Conservation (phyloP, 2,329 filamentous ascomycete genomes). For the Triangularia setosa region DNA sequence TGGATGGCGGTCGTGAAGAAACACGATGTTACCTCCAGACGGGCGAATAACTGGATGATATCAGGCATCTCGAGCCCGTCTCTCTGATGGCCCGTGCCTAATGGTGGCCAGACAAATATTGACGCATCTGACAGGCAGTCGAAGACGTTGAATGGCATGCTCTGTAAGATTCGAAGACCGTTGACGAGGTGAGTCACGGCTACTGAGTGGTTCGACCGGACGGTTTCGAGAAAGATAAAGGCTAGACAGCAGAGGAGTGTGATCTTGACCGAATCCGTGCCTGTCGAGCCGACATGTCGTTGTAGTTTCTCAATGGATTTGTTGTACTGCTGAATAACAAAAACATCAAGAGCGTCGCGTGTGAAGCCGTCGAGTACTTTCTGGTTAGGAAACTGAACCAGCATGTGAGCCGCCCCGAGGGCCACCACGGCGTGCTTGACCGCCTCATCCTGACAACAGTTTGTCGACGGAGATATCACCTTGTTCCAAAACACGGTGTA, state of each 20-base stretch:
- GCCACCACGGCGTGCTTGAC: conserved; percentile 32
- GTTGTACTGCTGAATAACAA: conserved; percentile 39
- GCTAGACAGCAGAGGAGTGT: conserved; percentile 29
- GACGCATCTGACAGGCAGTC: conserved; percentile 19
- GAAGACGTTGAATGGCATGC: conserved; percentile 21
- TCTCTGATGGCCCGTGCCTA: background rate
- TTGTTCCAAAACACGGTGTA: conserved; percentile 30
- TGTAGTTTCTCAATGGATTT: conserved; percentile 34
- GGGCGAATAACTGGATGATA: conserved; percentile 27
- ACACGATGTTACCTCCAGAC: conserved; percentile 24
- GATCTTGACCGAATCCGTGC: conserved; percentile 26
- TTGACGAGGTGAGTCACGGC: conserved; percentile 28
- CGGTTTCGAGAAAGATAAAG: conserved; percentile 29
- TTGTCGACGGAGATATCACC: conserved; percentile 26
- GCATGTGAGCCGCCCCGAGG: conserved; percentile 30
- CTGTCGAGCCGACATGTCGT: conserved; percentile 24
- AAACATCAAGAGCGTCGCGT: conserved; percentile 32
- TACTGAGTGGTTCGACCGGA: conserved; percentile 24
- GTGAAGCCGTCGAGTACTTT: conserved; percentile 21
- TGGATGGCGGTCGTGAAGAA: conserved; percentile 26
- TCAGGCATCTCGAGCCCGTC: conserved; percentile 23
- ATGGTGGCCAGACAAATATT: conserved; percentile 1
- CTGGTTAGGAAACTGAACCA: conserved; percentile 27
- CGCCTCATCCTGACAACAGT: conserved; percentile 28
- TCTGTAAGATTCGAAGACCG: conserved; percentile 28